Evolutionary conservation across 140 eudicot species (phyloP).

Genomic region (Ambrosia hybrid): DNA sequence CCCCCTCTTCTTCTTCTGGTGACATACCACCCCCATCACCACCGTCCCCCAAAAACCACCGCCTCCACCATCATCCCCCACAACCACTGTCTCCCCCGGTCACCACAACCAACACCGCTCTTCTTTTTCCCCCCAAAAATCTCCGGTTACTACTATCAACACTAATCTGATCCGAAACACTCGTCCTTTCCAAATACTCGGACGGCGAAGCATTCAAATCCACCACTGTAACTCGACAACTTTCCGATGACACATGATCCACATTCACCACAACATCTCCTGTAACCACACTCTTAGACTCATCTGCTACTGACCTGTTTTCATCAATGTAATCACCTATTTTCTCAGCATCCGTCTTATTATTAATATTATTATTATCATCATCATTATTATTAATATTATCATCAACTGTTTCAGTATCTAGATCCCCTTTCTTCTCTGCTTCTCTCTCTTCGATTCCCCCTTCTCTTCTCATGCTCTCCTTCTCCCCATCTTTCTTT

Average conservation of each 20-base stretch:
- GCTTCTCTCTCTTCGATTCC: no score
- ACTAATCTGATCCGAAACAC: constrained; percentile 70
- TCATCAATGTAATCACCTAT: constrained; percentile 47
- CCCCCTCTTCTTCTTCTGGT: no score
- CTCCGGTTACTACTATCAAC: constrained; percentile 66
- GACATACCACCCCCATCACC: no score
- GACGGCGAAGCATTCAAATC: constrained; percentile 63
- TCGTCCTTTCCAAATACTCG: constrained; percentile 63
- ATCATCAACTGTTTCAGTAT: constrained; percentile 27
- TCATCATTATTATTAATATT: background rate
- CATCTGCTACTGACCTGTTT: constrained; percentile 64
- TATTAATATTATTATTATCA: no score
- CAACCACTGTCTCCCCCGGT: no score
- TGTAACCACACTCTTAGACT: constrained; percentile 67
- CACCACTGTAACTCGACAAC: constrained; percentile 41
- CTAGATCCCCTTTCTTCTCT: constrained; percentile 40
- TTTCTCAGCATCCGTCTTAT: constrained; percentile 29
- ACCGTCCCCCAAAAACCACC: no score
- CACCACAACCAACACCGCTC: constrained; percentile 33
- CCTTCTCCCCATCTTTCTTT: no score
- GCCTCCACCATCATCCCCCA: no score
- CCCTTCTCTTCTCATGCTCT: no score
- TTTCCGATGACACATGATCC: constrained; percentile 58
- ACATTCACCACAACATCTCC: constrained; percentile 65
- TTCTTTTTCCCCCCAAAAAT: constrained; percentile 53